phyloP scores from a whole-genome alignment of 441 rosid species.

The Brassica balearica region DNA sequence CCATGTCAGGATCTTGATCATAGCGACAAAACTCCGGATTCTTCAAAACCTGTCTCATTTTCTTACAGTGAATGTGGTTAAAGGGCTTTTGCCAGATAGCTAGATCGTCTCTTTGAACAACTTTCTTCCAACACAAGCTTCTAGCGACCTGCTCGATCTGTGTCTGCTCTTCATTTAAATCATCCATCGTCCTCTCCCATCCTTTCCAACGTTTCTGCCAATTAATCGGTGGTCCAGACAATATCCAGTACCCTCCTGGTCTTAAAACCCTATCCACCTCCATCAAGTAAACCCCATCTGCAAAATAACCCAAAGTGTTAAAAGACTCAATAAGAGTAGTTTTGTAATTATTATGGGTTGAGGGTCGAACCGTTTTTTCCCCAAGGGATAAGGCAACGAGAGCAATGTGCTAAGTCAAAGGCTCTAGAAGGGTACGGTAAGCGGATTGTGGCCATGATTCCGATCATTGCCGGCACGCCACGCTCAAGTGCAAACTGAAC shows the following conservation, averaged over 20 bases:
- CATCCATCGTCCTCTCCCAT: conserved; percentile 61
- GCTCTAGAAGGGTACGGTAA: conserved; percentile 74
- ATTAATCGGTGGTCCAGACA: conserved; percentile 74
- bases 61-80: conserved; percentile 64
- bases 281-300: conserved; percentile 66
- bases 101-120: conserved; percentile 55
- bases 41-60: conserved; percentile 53
- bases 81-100: conserved; percentile 75
- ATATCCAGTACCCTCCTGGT: conserved; percentile 74
- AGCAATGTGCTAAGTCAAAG: conserved; percentile 81
- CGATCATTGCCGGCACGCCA: conserved; percentile 77
- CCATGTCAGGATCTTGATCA: conserved; percentile 59
- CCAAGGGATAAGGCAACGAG: conserved; percentile 84
- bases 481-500: conserved; percentile 78
- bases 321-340: not conserved
- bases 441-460: conserved; percentile 70
- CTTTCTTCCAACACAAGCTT: conserved; percentile 73
- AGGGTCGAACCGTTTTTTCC: conserved; percentile 39
- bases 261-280: conserved; percentile 71
- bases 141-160: conserved; percentile 56
- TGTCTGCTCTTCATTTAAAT: conserved; percentile 55
- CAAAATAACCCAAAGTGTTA: not conserved
- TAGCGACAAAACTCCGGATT: conserved; percentile 59
- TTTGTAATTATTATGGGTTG: not conserved
- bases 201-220: conserved; percentile 66